Conservation (phyloP, 352 stramenopile species). For the Phytophthora idaei region DNA sequence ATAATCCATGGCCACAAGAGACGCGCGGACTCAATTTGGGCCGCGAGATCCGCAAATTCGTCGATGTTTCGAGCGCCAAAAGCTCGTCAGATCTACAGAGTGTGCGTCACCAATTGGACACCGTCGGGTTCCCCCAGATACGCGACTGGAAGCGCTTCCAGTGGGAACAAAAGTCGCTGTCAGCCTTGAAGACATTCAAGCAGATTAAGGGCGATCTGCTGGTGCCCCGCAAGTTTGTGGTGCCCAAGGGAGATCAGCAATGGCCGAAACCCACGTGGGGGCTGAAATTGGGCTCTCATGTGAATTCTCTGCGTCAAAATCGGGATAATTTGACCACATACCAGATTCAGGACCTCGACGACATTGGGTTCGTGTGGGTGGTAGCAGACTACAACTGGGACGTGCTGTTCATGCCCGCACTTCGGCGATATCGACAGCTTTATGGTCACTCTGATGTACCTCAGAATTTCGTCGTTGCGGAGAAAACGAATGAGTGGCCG, state of each 20-base stretch:
- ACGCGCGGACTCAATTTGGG: constrained; percentile 49
- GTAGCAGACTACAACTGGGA: constrained; percentile 44
- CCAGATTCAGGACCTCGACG: constrained; percentile 41
- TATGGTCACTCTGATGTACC: constrained; percentile 49
- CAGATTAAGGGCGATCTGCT: constrained; percentile 40
- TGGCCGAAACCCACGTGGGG: constrained; percentile 49
- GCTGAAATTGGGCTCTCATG: constrained; percentile 42
- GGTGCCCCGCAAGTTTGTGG: constrained; percentile 45
- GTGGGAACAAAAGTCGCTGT: constrained; percentile 37
- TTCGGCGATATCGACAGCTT: constrained; percentile 42
- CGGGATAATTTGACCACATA: constrained; percentile 25
- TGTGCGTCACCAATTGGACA: constrained; percentile 31
- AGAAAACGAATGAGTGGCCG: constrained; percentile 33
- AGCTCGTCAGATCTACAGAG: neutral
- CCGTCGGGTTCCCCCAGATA: constrained; percentile 38
- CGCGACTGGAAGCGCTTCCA: constrained; percentile 52
- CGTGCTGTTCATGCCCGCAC: constrained; percentile 41
- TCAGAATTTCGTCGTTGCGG: constrained; percentile 45
- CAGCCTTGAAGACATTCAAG: constrained; percentile 43
- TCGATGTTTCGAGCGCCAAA: constrained; percentile 13
- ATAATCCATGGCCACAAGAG: constrained; percentile 42
- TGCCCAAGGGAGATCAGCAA: constrained; percentile 28
- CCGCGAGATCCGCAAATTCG: constrained; percentile 36
- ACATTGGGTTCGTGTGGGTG: constrained; percentile 50
- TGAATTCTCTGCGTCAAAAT: constrained; percentile 42